Percentiles rank a stretch among this genome's conserved stretches.
Evolutionary conservation across 1,284 basidiomycete species (phyloP).

Genomic region (Ganoderma lingzhi): DNA sequence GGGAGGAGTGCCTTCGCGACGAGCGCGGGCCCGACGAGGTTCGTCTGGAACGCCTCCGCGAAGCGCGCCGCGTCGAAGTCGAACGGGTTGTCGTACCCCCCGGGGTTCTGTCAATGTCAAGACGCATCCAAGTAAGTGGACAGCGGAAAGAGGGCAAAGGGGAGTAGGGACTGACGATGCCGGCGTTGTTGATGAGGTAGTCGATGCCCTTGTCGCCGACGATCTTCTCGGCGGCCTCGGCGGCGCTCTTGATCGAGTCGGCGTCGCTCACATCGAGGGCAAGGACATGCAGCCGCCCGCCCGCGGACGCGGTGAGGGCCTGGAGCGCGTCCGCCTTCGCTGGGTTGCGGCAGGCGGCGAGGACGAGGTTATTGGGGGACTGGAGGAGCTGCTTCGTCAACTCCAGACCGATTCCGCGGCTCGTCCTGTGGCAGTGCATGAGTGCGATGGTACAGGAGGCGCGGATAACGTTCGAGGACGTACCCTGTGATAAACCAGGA

Average conservation of each 20-base stretch:
- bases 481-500: constrained; percentile 8
- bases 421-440: background rate
- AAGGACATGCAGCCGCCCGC: constrained; percentile 43
- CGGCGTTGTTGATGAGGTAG: constrained; percentile 51
- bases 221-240: constrained; percentile 33
- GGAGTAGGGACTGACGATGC: constrained; percentile 36
- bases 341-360: constrained; percentile 48
- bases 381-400: constrained; percentile 45
- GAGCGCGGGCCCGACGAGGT: background rate
- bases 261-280: constrained; percentile 43
- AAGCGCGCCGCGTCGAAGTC: background rate
- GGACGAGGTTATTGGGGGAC: constrained; percentile 43
- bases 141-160: background rate
- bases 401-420: constrained; percentile 49
- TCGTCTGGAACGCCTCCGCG: constrained; percentile 1
- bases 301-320: constrained; percentile 34
- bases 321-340: constrained; percentile 40
- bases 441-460: no score
- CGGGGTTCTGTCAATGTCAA: background rate
- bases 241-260: constrained; percentile 27
- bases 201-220: constrained; percentile 44
- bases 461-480: background rate
- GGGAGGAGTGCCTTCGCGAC: constrained; percentile 19
- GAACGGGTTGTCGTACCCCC: background rate
- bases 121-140: background rate